Conservation (phyloP, 352 stramenopile genomes). For the Globisporangium echinulatum region DNA sequence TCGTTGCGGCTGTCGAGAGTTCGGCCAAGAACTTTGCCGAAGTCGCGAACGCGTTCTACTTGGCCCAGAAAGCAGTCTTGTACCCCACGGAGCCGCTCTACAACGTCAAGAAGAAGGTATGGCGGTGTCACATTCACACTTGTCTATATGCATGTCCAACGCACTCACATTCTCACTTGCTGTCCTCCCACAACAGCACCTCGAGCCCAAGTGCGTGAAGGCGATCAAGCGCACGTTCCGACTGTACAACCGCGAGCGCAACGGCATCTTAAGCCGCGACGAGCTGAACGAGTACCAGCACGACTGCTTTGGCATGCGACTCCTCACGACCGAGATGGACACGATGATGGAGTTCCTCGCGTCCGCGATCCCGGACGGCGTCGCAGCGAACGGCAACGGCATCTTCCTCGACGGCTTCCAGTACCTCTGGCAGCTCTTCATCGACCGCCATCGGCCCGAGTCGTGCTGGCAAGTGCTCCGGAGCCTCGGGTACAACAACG, state of each 20-base stretch:
- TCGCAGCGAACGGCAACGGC: slow-evolving; percentile 56
- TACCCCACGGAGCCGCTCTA: slow-evolving; percentile 87
- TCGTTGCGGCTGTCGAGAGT: slow-evolving; percentile 78
- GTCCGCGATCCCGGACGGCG: slow-evolving; percentile 52
- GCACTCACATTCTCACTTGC: slow-evolving; percentile 3
- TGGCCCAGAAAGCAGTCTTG: slow-evolving; percentile 85
- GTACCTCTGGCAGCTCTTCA: slow-evolving; percentile 84
- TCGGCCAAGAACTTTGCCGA: slow-evolving; percentile 87
- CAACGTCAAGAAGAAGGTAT: slow-evolving; percentile 76
- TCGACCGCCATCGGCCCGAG: slow-evolving; percentile 85
- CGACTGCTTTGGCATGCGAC: slow-evolving; percentile 79
- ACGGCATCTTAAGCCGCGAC: slow-evolving; percentile 73
- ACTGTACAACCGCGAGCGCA: slow-evolving; percentile 77
- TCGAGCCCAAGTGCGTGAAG: slow-evolving; percentile 76
- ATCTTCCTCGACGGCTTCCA: slow-evolving; percentile 76
- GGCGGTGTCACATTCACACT: not conserved
- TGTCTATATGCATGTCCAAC: not conserved
- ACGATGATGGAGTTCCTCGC: slow-evolving; percentile 81
- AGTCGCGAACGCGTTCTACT: slow-evolving; percentile 83
- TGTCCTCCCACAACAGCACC: slow-evolving; percentile 25
- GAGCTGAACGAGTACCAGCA: slow-evolving; percentile 88
- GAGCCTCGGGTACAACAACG: slow-evolving; percentile 77
- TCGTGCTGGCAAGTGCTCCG: slow-evolving; percentile 84
- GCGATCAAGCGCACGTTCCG: slow-evolving; percentile 86
- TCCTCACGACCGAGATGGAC: slow-evolving; percentile 79